These are phyloP conservation scores for Termitomyces sp. DNA, from an alignment of 1,284 basidiomycete genomes.

Conservation along the genomic window DNA sequence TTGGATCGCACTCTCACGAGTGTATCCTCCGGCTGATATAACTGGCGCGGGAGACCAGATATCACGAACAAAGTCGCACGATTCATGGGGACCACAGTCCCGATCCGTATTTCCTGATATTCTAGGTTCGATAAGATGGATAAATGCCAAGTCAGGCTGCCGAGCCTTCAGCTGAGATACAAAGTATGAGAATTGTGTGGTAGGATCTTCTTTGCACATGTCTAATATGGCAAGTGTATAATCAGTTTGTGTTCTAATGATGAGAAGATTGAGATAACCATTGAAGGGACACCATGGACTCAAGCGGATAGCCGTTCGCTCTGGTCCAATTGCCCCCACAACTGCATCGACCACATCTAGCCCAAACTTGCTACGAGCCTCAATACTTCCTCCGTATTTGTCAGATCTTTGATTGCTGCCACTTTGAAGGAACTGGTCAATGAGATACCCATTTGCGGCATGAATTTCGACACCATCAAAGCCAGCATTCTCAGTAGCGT, in stretches of 20 bases:
- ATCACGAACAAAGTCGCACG: constrained; percentile 30
- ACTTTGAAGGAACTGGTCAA: constrained; percentile 40
- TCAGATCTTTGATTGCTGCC: constrained; percentile 47
- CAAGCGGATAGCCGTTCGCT: constrained; percentile 44
- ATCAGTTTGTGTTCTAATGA: neutral
- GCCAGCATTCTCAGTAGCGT: constrained; percentile 37
- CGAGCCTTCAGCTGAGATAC: constrained; percentile 23
- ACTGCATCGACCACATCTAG: constrained; percentile 42
- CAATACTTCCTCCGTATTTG: constrained; percentile 48
- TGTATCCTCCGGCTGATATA: constrained; percentile 45
- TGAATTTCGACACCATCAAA: constrained; percentile 45
- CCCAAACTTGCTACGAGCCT: constrained; percentile 46
- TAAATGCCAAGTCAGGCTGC: constrained; percentile 49
- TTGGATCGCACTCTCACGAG: constrained; percentile 27
- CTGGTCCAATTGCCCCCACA: constrained; percentile 29
- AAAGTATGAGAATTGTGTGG: constrained; percentile 37
- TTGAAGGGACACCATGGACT: constrained; percentile 46
- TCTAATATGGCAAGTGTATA: constrained; percentile 18
- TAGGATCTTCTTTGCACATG: constrained; percentile 43
- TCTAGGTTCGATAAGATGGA: constrained; percentile 51
- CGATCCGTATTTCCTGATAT: constrained; percentile 18
- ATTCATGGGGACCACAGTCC: constrained; percentile 18
- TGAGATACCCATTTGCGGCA: constrained; percentile 34
- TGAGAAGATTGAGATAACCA: constrained; percentile 20
- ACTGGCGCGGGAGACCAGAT: constrained; percentile 35